A percentile compares a stretch with the other conserved stretches of the same genome.
Evolutionary conservation across 176 grass and related monocot species (phyloP).

Genomic region (bread wheat (Triticum aestivum)): DNA sequence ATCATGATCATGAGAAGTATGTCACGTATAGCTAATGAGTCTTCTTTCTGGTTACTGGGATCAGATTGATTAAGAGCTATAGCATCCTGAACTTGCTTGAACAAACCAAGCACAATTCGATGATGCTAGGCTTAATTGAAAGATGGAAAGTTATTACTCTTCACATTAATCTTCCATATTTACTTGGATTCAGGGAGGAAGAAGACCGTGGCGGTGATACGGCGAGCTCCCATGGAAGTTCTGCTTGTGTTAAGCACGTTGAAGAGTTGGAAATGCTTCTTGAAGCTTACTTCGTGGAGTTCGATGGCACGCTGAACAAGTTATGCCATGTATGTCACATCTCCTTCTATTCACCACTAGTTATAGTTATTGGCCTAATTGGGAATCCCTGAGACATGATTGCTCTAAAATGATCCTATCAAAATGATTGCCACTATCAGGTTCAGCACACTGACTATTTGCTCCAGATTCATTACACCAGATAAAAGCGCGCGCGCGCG

Average conservation of each 20-base stretch:
- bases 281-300: slow-evolving; percentile 67
- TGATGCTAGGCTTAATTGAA: not conserved
- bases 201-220: slow-evolving; percentile 22
- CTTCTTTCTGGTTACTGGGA: not conserved
- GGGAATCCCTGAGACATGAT: not conserved
- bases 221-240: slow-evolving; percentile 28
- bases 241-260: slow-evolving; percentile 42
- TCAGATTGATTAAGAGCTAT: not conserved
- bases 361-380: not conserved
- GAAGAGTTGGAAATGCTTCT: slow-evolving; percentile 67
- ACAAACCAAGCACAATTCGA: not conserved
- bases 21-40: not conserved
- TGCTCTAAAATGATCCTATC: not conserved
- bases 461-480: not conserved
- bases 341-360: not conserved
- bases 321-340: slow-evolving; percentile 43
- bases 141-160: not conserved
- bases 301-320: slow-evolving; percentile 61
- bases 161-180: not conserved
- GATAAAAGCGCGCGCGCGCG: not conserved
- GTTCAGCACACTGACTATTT: not conserved
- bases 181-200: slow-evolving; percentile 25
- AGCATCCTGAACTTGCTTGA: not conserved
- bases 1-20: slow-evolving; percentile 30
- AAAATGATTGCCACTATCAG: no score